A percentile compares a stretch with the other conserved stretches of the same genome.
phyloP scores from a whole-genome alignment of 208 protist genomes.

The Acanthamoeba castellanii region DNA sequence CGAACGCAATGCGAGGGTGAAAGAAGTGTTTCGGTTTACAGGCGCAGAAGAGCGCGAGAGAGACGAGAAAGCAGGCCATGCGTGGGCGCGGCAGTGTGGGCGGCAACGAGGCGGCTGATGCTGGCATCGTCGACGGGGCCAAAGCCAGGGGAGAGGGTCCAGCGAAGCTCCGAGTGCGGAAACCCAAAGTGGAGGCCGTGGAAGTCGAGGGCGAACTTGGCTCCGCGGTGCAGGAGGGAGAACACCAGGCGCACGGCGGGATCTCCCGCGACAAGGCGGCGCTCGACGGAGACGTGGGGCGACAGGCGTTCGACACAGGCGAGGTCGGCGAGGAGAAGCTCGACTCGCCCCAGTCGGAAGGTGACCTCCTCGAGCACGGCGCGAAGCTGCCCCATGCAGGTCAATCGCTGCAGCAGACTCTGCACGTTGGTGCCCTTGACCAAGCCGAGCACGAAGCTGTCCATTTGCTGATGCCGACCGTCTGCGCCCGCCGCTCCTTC shows the following conservation, averaged over 20 bases:
- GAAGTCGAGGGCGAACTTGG: not conserved
- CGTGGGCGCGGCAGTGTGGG: not conserved
- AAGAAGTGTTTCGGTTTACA: not conserved
- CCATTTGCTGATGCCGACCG: no score
- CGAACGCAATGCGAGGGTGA: no score
- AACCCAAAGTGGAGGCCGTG: not conserved
- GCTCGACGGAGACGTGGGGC: not conserved
- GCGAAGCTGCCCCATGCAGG: not conserved
- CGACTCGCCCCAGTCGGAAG: not conserved
- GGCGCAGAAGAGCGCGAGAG: not conserved
- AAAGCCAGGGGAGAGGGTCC: not conserved
- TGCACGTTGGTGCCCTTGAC: constrained; percentile 16
- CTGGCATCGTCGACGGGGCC: not conserved
- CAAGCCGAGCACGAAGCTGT: not conserved
- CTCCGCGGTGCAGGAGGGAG: not conserved
- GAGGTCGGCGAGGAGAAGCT: not conserved
- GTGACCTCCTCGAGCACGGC: not conserved
- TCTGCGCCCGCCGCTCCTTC: not conserved
- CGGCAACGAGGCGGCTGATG: not conserved
- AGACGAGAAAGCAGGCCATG: not conserved
- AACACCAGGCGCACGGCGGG: not conserved
- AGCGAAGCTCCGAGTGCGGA: not conserved
- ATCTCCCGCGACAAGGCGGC: not conserved
- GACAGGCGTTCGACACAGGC: not conserved
- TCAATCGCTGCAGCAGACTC: not conserved